Percentiles rank a stretch among this genome's conserved stretches.
These are phyloP conservation scores for Polyrhizophydium stewartii DNA, from an alignment of 371 early-diverging fungal genomes.

Conservation along the genomic window DNA sequence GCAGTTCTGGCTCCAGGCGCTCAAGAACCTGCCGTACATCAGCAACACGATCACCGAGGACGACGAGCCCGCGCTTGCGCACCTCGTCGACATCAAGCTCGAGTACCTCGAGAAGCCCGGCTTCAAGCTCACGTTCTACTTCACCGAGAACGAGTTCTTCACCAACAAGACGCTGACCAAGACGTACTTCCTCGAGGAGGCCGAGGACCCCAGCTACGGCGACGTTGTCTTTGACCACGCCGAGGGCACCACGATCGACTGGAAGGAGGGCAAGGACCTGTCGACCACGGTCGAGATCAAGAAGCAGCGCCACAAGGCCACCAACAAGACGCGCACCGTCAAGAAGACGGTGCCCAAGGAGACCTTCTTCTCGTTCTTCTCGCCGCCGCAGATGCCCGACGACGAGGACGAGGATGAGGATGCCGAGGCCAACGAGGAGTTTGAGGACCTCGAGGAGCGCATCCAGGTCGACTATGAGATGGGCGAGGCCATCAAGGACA, in stretches of 20 bases:
- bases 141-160: slow-evolving; percentile 85
- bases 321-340: slow-evolving; percentile 96
- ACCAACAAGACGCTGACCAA: slow-evolving; percentile 80
- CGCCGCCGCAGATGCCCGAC: slow-evolving; percentile 71
- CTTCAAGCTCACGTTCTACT: slow-evolving; percentile 91
- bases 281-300: slow-evolving; percentile 87
- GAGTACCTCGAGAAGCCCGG: slow-evolving; percentile 66
- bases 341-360: slow-evolving; percentile 90
- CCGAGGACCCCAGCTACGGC: slow-evolving; percentile 48
- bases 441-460: slow-evolving; percentile 72
- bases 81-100: slow-evolving; percentile 79
- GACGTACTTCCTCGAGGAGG: slow-evolving; percentile 77
- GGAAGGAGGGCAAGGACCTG: slow-evolving; percentile 95
- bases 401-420: slow-evolving; percentile 40
- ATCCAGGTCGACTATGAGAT: slow-evolving; percentile 93
- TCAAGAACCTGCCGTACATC: slow-evolving; percentile 80
- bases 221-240: slow-evolving; percentile 84
- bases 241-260: slow-evolving; percentile 79
- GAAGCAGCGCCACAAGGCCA: slow-evolving; percentile 97
- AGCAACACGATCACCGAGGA: slow-evolving; percentile 78
- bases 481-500: slow-evolving; percentile 95
- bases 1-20: slow-evolving; percentile 87
- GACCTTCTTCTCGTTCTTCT: slow-evolving; percentile 95
- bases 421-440: slow-evolving; percentile 34
- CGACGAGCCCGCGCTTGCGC: slow-evolving; percentile 81